Conservation (phyloP, 2,329 filamentous ascomycete species). For the Sarocladiaceae sp. region DNA sequence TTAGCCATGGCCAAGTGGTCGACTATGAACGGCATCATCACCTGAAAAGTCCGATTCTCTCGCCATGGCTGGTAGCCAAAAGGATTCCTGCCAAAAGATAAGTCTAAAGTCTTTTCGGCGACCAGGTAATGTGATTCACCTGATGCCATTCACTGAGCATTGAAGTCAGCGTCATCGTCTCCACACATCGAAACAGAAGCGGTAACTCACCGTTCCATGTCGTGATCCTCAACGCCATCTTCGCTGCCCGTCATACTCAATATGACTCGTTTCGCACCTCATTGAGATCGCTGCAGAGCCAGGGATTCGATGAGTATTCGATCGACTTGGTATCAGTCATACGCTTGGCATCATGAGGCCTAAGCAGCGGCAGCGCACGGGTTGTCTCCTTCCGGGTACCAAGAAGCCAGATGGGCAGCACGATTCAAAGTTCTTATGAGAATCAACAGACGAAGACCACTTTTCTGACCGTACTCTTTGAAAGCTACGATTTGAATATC, state of each 20-base stretch:
- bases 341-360: no score
- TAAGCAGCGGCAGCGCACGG: no score
- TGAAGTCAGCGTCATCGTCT: slow-evolving; percentile 10
- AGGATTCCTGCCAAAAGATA: slow-evolving; percentile 53
- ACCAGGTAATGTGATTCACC: slow-evolving; percentile 37
- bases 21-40: slow-evolving; percentile 22
- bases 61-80: slow-evolving; percentile 83
- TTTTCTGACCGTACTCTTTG: no score
- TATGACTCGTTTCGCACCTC: no score
- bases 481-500: no score
- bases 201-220: slow-evolving; percentile 69
- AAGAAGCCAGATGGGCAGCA: no score
- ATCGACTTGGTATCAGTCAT: no score
- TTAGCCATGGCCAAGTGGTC: not conserved
- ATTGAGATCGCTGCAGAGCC: no score
- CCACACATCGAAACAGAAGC: not conserved
- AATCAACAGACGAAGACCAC: no score
- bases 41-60: slow-evolving; percentile 62
- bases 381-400: no score
- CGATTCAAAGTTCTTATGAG: no score
- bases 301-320: no score
- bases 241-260: not conserved
- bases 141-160: slow-evolving; percentile 69
- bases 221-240: slow-evolving; percentile 72
- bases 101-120: not conserved